Evolutionary conservation across 495 filamentous ascomycete genomes (phyloP).

Genomic region (Neurospora pannonica): DNA sequence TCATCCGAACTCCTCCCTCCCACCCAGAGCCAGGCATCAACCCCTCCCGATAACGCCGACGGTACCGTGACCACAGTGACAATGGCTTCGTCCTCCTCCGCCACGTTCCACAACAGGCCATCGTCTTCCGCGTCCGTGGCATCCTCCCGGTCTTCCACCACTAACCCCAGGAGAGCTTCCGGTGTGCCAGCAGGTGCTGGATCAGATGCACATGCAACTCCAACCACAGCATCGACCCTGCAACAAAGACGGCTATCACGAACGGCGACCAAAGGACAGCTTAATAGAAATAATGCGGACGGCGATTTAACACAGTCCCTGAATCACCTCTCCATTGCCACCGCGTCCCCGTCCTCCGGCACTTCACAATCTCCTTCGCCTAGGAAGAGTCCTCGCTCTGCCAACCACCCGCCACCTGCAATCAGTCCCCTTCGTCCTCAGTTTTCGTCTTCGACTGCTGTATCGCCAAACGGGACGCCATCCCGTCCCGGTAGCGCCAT

Average conservation of each 20-base stretch:
- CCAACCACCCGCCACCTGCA: slow-evolving; percentile 16
- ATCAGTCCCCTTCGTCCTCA: not conserved
- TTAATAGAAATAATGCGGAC: slow-evolving; percentile 4
- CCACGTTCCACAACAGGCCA: not conserved
- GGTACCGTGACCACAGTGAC: not conserved
- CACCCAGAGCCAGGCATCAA: not conserved
- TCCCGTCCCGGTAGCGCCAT: slow-evolving; percentile 27
- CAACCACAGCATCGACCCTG: not conserved
- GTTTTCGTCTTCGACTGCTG: not conserved
- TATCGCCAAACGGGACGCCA: slow-evolving; percentile 23
- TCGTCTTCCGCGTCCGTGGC: not conserved
- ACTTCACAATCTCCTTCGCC: slow-evolving; percentile 14
- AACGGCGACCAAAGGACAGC: not conserved
- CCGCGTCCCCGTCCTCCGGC: slow-evolving; percentile 17
- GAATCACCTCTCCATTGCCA: slow-evolving; percentile 30
- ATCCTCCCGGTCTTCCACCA: not conserved
- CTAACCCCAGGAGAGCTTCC: not conserved
- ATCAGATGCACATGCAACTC: not conserved
- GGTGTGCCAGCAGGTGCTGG: not conserved
- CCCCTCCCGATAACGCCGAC: not conserved
- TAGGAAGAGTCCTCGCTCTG: slow-evolving; percentile 3
- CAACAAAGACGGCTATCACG: slow-evolving; percentile 8
- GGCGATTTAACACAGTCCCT: slow-evolving; percentile 31
- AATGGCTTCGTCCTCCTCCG: not conserved
- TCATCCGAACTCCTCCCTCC: not conserved